A percentile compares a stretch with the other conserved stretches of the same genome.
phyloP scores from a whole-genome alignment of 108 stramenopile genomes.

The Cyclostephanos tholiformis region DNA sequence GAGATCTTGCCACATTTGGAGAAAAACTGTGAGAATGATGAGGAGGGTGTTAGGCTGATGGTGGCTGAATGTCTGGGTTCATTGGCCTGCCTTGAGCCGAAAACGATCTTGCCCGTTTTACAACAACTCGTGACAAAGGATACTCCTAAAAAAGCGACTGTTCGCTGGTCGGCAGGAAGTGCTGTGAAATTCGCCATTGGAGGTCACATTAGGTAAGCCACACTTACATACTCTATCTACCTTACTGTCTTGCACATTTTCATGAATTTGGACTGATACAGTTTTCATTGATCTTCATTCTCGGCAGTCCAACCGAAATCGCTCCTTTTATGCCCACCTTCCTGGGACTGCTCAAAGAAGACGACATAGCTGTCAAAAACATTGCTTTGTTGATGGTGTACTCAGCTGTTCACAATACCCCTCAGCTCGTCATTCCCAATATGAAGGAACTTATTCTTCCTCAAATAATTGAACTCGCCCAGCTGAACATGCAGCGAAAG shows the following conservation, averaged over 20 bases:
- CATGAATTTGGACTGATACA: background rate
- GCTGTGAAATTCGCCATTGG: slow-evolving; percentile 88
- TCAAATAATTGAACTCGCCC: slow-evolving; percentile 70
- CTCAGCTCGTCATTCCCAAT: slow-evolving; percentile 72
- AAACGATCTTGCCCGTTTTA: slow-evolving; percentile 66
- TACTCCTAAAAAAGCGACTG: slow-evolving; percentile 54
- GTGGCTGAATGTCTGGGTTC: slow-evolving; percentile 96
- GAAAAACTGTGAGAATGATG: slow-evolving; percentile 70
- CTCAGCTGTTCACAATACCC: slow-evolving; percentile 91
- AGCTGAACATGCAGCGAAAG: slow-evolving; percentile 83
- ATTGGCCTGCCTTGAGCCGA: slow-evolving; percentile 78
- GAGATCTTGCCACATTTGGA: slow-evolving; percentile 85
- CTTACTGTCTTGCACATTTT: background rate
- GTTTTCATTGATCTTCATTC: background rate
- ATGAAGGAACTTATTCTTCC: slow-evolving; percentile 83
- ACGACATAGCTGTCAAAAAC: slow-evolving; percentile 85
- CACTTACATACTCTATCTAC: background rate
- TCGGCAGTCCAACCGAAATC: slow-evolving; percentile 46
- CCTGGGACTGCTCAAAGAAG: slow-evolving; percentile 76
- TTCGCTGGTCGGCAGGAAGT: slow-evolving; percentile 86
- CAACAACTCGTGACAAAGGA: slow-evolving; percentile 43
- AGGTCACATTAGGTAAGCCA: slow-evolving; percentile 58
- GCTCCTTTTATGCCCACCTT: slow-evolving; percentile 75
- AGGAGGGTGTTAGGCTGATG: slow-evolving; percentile 95
- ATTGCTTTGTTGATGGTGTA: slow-evolving; percentile 92